Conservation (phyloP, 768 basidiomycete genomes). For the Termitomyces sp. region DNA sequence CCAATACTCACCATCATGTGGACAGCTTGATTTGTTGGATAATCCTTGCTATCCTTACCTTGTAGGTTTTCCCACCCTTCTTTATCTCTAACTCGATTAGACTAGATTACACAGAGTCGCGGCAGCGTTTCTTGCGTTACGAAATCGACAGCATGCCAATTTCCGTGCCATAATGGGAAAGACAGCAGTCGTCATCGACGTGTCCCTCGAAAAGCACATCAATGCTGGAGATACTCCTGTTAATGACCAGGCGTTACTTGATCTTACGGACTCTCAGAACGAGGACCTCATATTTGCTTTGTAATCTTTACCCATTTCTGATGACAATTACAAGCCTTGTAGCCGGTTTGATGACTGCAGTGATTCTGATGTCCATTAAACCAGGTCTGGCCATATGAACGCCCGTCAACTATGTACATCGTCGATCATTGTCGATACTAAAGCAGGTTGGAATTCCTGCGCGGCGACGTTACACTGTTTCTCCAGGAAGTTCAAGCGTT, state of each 20-base stretch:
- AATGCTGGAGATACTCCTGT: slow-evolving; percentile 12
- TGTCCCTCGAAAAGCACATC: slow-evolving; percentile 30
- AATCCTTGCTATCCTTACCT: slow-evolving; percentile 27
- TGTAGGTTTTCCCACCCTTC: slow-evolving; percentile 18
- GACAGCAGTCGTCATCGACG: slow-evolving; percentile 29
- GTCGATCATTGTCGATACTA: too few species aligned
- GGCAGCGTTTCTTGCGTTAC: slow-evolving; percentile 30
- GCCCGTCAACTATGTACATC: too few species aligned
- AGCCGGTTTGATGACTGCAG: too few species aligned
- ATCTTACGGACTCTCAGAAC: slow-evolving; percentile 34
- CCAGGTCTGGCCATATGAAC: too few species aligned
- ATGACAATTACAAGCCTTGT: too few species aligned
- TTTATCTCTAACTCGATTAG: too few species aligned
- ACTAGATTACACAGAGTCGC: slow-evolving; percentile 25
- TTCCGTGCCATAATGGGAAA: slow-evolving; percentile 32
- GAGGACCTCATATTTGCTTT: slow-evolving; percentile 29
- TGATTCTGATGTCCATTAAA: too few species aligned
- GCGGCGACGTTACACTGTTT: too few species aligned
- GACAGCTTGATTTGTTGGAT: slow-evolving; percentile 37
- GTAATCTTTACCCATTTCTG: slow-evolving; percentile 5
- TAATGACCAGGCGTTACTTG: slow-evolving; percentile 33
- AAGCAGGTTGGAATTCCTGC: too few species aligned
- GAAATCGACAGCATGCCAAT: slow-evolving; percentile 34
- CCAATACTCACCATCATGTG: background rate
- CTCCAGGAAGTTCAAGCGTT: too few species aligned